Conservation (phyloP, 2,329 filamentous ascomycete species). For the Scopulariopsis brevicaulis region DNA sequence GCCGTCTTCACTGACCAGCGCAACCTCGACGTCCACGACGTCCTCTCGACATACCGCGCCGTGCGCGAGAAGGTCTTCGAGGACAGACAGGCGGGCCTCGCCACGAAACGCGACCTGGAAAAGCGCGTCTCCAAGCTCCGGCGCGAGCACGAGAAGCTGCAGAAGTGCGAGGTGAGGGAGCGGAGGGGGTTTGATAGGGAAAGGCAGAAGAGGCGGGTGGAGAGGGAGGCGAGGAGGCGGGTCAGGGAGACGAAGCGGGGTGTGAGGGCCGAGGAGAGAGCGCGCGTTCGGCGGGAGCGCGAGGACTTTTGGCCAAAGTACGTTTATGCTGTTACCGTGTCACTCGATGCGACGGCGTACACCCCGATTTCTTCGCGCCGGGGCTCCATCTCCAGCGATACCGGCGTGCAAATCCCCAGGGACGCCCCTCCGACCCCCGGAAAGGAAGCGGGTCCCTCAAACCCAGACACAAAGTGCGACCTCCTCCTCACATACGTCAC, state of each 20-base stretch:
- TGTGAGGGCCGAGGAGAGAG: conserved; percentile 21
- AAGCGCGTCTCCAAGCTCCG: conserved; percentile 15
- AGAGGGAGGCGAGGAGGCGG: not conserved
- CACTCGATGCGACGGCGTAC: conserved; percentile 30
- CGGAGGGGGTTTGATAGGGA: conserved; percentile 21
- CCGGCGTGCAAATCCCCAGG: conserved; percentile 25
- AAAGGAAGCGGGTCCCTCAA: conserved; percentile 7
- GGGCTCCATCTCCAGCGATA: conserved; percentile 38
- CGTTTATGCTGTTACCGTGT: conserved; percentile 37
- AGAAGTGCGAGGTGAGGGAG: conserved; percentile 17
- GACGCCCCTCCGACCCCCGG: conserved; percentile 23
- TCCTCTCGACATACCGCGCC: conserved; percentile 26
- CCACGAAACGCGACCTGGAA: conserved; percentile 12
- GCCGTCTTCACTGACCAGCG: conserved; percentile 22
- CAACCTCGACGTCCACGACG: conserved; percentile 20
- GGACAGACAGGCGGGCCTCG: conserved; percentile 23
- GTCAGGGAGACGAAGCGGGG: conserved; percentile 22
- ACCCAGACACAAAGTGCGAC: conserved; percentile 19
- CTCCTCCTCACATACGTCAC: conserved; percentile 50
- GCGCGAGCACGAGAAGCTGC: conserved; percentile 18
- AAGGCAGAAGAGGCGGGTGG: conserved; percentile 9
- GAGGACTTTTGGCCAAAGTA: conserved; percentile 36
- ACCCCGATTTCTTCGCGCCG: conserved; percentile 36
- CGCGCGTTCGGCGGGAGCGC: conserved; percentile 28
- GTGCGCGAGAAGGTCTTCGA: conserved; percentile 29